Evolutionary conservation across 2,329 filamentous ascomycete genomes (phyloP), one percentile per base, ranked within the genome.

Genomic region (Epichloe scottii): DNA sequence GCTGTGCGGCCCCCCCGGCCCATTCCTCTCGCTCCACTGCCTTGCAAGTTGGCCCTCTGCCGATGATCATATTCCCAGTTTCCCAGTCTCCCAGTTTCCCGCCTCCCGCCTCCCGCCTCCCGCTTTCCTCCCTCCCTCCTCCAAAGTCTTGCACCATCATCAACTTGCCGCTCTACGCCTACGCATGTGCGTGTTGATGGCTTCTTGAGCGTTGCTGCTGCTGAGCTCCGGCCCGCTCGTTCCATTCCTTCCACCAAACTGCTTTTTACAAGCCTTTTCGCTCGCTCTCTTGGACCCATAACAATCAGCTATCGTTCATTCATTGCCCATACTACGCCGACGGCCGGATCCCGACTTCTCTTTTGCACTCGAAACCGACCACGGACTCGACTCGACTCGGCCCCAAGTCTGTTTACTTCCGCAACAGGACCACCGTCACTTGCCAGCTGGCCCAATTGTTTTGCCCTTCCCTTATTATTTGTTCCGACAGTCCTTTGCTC

Each of bases 391-490:
- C 35, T n/a, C 26, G 26, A 19, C 26, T n/a, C 14, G 6, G 26
- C 44, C 34, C 12, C 26, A 12, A 17, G 17, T 14, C 33, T 21
- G 44, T 44, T 33, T 30, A 23, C 44, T 8, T 42, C 39, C 23
- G 15, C 39, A 23, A 40, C 46, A 26, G 26, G 12, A n/a, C 5
- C 34, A 12, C 47, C 23, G 38, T 49, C 55, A 51, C 53, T 59
- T 59, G 59, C 59, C 59, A 62, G 49, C 54, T 58, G 57, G 57
- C 56, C 60, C 60, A 64, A 57, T 56, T 55, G 48, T 51, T 47
- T 46, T 50, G 19, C 37, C 34, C 33, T 49, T 39, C 41, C 44
- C 45, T 51, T 45, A 26, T 17, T 26, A n/a, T 45, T 51, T 46
- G 35, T 41, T 41, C 21, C 33, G 48, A 35, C 41, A 46, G 12